Base-by-base conservation (phyloP, 768 basidiomycete species). In the Termitomyces eurrhizus region DNA sequence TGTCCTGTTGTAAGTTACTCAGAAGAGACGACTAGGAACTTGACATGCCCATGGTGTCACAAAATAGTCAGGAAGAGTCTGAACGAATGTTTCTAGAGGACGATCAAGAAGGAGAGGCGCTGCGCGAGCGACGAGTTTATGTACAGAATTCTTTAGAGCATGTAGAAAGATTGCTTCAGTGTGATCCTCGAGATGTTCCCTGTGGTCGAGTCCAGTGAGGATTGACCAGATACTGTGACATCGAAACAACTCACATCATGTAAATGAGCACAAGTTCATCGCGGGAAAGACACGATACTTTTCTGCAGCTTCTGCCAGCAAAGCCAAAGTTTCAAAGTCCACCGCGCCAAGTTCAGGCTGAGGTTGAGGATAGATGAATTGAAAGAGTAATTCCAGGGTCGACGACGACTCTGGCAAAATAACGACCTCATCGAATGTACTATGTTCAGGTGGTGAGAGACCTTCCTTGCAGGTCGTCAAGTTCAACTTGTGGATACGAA, bases 211-310 rank as follows among this genome's bases (percentile, higher is more conserved):
- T 32, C 18, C 8, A 32, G 41, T 29, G 9, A 46, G 18, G 18
- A 49, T n/a, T n/a, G 18, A n/a, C 11, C 44, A n/a, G n/a, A 58
- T 45, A n/a, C 4, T 0, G 2, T n/a, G 7, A 26, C 1, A 14
- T 9, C 9, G 2, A 56, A 4, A 14, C 11, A 5, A 35, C 62
- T 33, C 41, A 67, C 70, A 56, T 50, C 63, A 71, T 64, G 18
- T 49, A 26, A 8, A 65, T 63, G 54, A 49, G 36, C 65, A 68
- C 6, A 63, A 51, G 21, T 64, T 66, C 66, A 71, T 71, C 37
- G 70, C 68, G 16, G 60, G 58, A 54, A 62, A 71, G 12, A 68
- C 65, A 7, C 51, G 56, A 39, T 71, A 71, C 44, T 68, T 69
- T 53, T 70, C 65, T 12, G 66, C 70, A 6, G 70, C 70, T 52